phyloP scores from a whole-genome alignment of 78 protist genomes.

The Isochrysis galbana region DNA sequence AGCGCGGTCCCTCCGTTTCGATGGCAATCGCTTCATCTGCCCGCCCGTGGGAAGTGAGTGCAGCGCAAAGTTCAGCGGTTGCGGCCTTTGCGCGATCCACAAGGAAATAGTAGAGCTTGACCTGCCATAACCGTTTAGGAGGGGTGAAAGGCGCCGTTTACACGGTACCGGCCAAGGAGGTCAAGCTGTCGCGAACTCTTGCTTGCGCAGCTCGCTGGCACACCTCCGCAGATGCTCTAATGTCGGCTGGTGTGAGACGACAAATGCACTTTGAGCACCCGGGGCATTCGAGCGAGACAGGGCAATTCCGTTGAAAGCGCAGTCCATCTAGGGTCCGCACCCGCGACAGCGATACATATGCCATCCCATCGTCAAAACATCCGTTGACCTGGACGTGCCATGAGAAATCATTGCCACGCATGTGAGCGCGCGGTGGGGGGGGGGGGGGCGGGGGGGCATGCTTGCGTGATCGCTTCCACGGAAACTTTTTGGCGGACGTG shows the following conservation, averaged over 20 bases:
- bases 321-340: constrained; percentile 66
- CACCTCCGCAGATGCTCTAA: neutral
- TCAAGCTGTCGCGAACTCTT: neutral
- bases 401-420: no score
- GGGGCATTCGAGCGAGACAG: neutral
- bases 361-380: constrained; percentile 34
- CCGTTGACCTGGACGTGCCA: neutral
- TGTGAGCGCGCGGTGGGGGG: no score
- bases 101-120: neutral
- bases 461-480: no score
- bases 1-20: neutral
- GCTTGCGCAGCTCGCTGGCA: neutral
- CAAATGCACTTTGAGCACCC: neutral
- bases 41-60: neutral
- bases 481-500: no score
- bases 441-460: no score
- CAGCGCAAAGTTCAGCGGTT: neutral
- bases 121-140: no score
- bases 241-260: neutral
- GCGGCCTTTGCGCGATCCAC: neutral
- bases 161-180: neutral
- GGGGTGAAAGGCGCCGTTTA: neutral
- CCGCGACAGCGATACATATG: constrained; percentile 68
- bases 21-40: neutral
- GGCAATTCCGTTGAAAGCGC: constrained; percentile 3